Evolutionary conservation across 2,329 filamentous ascomycete species (phyloP).

Genomic region (Cladosporium sp.): DNA sequence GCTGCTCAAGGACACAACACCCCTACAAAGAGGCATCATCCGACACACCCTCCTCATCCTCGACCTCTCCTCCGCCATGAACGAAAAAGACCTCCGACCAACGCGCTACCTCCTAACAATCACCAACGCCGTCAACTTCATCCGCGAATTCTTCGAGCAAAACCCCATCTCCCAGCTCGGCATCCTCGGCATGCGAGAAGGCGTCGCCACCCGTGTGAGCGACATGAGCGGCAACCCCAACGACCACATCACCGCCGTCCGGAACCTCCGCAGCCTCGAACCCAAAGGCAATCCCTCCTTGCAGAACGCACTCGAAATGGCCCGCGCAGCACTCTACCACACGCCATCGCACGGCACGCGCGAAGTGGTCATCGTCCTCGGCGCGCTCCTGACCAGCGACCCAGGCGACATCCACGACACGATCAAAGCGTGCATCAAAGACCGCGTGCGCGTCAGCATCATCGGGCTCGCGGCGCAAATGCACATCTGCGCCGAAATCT

Average conservation of each 20-base stretch:
- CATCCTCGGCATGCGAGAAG: slow-evolving; percentile 89
- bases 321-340: slow-evolving; percentile 84
- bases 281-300: slow-evolving; percentile 54
- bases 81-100: slow-evolving; percentile 89
- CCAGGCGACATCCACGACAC: slow-evolving; percentile 95
- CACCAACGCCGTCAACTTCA: slow-evolving; percentile 80
- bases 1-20: slow-evolving; percentile 87
- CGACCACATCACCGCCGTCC: slow-evolving; percentile 76
- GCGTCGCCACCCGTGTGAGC: slow-evolving; percentile 77
- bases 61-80: slow-evolving; percentile 91
- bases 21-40: slow-evolving; percentile 93
- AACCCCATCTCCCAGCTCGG: slow-evolving; percentile 96
- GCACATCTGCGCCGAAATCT: slow-evolving; percentile 86
- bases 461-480: slow-evolving; percentile 90
- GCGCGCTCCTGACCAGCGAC: slow-evolving; percentile 83
- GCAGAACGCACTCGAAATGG: slow-evolving; percentile 96
- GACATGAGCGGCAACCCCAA: slow-evolving; percentile 89
- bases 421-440: slow-evolving; percentile 69
- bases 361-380: slow-evolving; percentile 88
- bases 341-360: slow-evolving; percentile 89
- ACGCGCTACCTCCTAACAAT: slow-evolving; percentile 79
- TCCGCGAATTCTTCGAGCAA: slow-evolving; percentile 94
- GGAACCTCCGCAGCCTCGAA: slow-evolving; percentile 47
- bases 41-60: slow-evolving; percentile 89
- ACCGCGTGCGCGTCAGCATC: slow-evolving; percentile 82